Base-by-base conservation (phyloP, 192 early-diverging fungal genomes). In the Coemansia sp. region DNA sequence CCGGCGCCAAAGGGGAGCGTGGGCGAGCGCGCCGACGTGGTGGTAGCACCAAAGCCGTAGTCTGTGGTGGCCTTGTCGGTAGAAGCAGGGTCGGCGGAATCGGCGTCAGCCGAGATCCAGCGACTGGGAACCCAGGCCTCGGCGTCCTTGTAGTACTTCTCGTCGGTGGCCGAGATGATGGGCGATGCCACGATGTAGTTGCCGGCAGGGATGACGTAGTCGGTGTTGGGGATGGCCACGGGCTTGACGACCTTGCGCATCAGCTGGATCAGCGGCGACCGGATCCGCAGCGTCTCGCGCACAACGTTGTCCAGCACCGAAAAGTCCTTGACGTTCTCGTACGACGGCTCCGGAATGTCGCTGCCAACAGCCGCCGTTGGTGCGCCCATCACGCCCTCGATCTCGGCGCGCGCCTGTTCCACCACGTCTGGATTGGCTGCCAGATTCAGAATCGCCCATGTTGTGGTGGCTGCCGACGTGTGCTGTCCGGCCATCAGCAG, bases 1-100 rank as follows among this genome's bases (percentile, higher is more conserved):
- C 93, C 94, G 37, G 96, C 97, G 72, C 97, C 97, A 85, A 99
- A 99, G 40, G 97, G 97, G 70, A 99, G 86, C 75, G 90, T 96
- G 19, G 92, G 89, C 63, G 87, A 90, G 67, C 87, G 86, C 19
- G 97, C 95, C 43, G 77, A 84, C 15, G 78, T 78, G 11, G 73
- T 71, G 49, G 90, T 84, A 67, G 83, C 85, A 59, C 92, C 92
- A 71, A 89, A 93, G 37, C 92, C 92, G 68, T 89, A 93, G 77
- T 93, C 91, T 9, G 88, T 84, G 13, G 85, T 75, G 45, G 72
- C 64, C 71, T 82, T 81, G 74, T 82, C 79, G 70, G 86, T 85
- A 9, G 70, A 82, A 61, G 84, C 80, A 11, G 84, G 86, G 63
- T 86, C 87, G 12, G 69, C 84, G 75, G 73, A 87, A 61, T 75